Percentiles rank a stretch among this genome's conserved stretches.
phyloP scores from a whole-genome alignment of 164 flowering plant species.

The Sextonia rubra region DNA sequence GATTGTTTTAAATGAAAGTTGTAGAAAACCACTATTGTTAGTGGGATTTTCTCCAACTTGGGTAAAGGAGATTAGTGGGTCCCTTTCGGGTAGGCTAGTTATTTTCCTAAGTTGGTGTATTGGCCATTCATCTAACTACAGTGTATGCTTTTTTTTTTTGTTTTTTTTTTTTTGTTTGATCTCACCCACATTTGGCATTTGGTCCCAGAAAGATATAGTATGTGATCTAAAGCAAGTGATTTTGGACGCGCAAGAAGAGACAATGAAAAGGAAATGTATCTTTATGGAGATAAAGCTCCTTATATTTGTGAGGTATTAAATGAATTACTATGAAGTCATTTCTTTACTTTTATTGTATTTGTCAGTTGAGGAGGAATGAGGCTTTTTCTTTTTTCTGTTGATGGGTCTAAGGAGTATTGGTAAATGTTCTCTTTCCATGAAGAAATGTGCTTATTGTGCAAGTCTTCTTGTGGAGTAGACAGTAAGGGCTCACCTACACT shows the following conservation, averaged over 20 bases:
- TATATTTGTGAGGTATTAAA: background rate
- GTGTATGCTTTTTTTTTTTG: background rate
- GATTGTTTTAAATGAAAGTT: too few species aligned
- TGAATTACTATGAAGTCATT: background rate
- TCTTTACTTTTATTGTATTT: background rate
- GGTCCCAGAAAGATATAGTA: too few species aligned
- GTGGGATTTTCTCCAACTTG: background rate
- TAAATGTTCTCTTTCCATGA: slow-evolving; percentile 18
- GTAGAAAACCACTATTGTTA: too few species aligned
- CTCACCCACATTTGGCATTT: too few species aligned
- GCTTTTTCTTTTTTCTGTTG: slow-evolving; percentile 7
- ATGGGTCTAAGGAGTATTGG: slow-evolving; percentile 18
- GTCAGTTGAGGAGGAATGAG: background rate
- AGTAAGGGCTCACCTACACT: slow-evolving; percentile 26
- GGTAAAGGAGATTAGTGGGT: slow-evolving; percentile 13
- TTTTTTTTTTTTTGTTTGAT: too few species aligned
- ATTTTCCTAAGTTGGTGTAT: slow-evolving; percentile 17
- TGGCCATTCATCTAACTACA: slow-evolving; percentile 20
- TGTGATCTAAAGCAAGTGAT: background rate
- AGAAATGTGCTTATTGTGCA: slow-evolving; percentile 21
- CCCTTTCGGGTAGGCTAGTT: slow-evolving; percentile 21
- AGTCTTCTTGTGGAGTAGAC: slow-evolving; percentile 24
- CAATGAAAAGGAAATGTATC: background rate
- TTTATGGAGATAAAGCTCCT: background rate
- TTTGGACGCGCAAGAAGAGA: background rate